Evolutionary conservation across 164 flowering plant genomes (phyloP).

Genomic region (Vitis riparia): DNA sequence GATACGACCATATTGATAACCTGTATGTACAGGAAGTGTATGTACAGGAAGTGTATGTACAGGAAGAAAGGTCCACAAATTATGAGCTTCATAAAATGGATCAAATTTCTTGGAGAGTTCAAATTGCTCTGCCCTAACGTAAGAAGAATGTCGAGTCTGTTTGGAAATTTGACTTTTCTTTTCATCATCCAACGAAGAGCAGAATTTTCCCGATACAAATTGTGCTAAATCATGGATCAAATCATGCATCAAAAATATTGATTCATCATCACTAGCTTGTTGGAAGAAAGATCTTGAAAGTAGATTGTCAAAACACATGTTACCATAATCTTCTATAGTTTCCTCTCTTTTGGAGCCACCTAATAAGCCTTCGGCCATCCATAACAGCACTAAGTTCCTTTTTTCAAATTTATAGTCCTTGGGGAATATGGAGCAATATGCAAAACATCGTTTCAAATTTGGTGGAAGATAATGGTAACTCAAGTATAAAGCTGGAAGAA

Average conservation of each 20-base stretch:
- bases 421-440: constrained; percentile 19
- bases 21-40: no score
- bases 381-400: no score
- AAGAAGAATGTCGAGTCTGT: constrained; percentile 7
- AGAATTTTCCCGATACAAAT: constrained; percentile 2
- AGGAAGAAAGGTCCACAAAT: constrained; percentile 15
- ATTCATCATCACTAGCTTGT: not conserved
- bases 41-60: no score
- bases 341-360: no score
- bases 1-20: no score
- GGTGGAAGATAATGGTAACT: constrained; percentile 12
- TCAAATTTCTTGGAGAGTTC: constrained; percentile 13
- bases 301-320: constrained; percentile 10
- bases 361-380: no score
- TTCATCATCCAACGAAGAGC: constrained; percentile 5
- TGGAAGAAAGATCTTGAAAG: constrained; percentile 12
- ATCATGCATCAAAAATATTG: constrained; percentile 15
- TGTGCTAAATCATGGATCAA: constrained; percentile 8
- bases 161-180: not conserved
- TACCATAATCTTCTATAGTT: no score
- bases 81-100: not conserved
- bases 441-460: constrained; percentile 16
- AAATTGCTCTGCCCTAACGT: not conserved
- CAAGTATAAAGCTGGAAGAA: no score
- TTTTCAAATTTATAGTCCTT: no score